Evolutionary conservation across 2,329 filamentous ascomycete species (phyloP), one percentile per base, ranked within the genome.

Genomic region (Davidsoniella australis): DNA sequence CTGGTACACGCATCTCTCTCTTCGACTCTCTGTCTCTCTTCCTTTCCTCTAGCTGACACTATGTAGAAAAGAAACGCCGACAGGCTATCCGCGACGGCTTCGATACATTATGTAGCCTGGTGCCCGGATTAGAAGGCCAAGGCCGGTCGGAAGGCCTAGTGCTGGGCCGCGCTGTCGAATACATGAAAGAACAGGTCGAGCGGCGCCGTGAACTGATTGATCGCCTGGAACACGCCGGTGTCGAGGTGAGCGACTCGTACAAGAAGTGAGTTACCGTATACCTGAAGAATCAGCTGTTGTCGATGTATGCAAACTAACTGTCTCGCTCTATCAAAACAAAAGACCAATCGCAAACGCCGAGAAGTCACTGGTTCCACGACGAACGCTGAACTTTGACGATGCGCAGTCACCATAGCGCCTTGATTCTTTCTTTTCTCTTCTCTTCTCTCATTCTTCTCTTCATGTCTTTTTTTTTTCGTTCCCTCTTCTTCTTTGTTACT

Each of bases 121-220:
- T 94, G 1, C 87, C 87, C 0, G 85, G 84, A 0, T 71, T 93
- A 48, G 75, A 85, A 57, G 87, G 87, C 1, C 82, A 88, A 59
- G 87, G 83, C 1, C 78, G 86, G 42, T 91, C 85, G 55, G 87
- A 94, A 62, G 85, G 84, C 24, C 70, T 86, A 16, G 85, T 94
- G n/a, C 69, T 94, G 18, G 76, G 79, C 54, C 73, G 73, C 55
- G 82, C 80, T 0, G 75, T 82, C 26, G 76, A 80, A 12, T 81
- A 71, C 54, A 79, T 84, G 59, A 69, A 69, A 40, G 65, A 76
- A 53, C 69, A 80, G 59, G 63, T 85, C 7, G 65, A 69, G 44
- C 72, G 76, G 59, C 69, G 80, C 16, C 68, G 73, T 49, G 63
- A 67, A 20, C 63, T 85, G 50, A 67, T 83, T 48, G 64, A 69